Evolutionary conservation across 2,329 filamentous ascomycete genomes (phyloP).

Genomic region (Hymenoscyphus infarciens): DNA sequence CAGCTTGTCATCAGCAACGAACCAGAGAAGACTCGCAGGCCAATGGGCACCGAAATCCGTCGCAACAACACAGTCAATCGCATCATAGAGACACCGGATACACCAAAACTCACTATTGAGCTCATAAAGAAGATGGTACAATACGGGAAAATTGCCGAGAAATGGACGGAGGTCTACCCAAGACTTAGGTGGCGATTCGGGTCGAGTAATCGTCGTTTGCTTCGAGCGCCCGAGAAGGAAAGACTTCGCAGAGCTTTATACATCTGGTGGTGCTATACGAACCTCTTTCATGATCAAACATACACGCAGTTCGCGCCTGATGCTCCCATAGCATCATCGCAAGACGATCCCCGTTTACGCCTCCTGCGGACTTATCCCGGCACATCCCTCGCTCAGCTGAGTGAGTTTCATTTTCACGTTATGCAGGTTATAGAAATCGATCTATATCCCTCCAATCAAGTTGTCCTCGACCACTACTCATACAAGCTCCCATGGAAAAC

Average conservation of each 20-base stretch:
- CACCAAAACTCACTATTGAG: slow-evolving; percentile 28
- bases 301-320: slow-evolving; percentile 31
- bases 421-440: slow-evolving; percentile 30
- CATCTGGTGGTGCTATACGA: slow-evolving; percentile 34
- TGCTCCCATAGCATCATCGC: slow-evolving; percentile 22
- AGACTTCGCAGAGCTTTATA: slow-evolving; percentile 33
- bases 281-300: slow-evolving; percentile 32
- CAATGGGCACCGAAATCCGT: slow-evolving; percentile 32
- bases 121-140: slow-evolving; percentile 32
- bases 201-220: slow-evolving; percentile 31
- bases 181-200: slow-evolving; percentile 33
- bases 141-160: slow-evolving; percentile 31
- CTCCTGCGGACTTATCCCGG: slow-evolving; percentile 30
- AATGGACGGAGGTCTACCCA: slow-evolving; percentile 34
- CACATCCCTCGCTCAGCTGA: slow-evolving; percentile 30
- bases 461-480: slow-evolving; percentile 29
- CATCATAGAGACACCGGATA: slow-evolving; percentile 22
- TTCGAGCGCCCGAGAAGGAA: slow-evolving; percentile 28
- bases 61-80: slow-evolving; percentile 27
- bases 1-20: slow-evolving; percentile 32
- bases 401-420: slow-evolving; percentile 31
- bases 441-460: slow-evolving; percentile 32
- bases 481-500: slow-evolving; percentile 24
- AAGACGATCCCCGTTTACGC: slow-evolving; percentile 30
- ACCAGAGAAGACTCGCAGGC: slow-evolving; percentile 28